Conservation (phyloP, 2,329 filamentous ascomycete genomes). For the Paracoccidioides lutzii region DNA sequence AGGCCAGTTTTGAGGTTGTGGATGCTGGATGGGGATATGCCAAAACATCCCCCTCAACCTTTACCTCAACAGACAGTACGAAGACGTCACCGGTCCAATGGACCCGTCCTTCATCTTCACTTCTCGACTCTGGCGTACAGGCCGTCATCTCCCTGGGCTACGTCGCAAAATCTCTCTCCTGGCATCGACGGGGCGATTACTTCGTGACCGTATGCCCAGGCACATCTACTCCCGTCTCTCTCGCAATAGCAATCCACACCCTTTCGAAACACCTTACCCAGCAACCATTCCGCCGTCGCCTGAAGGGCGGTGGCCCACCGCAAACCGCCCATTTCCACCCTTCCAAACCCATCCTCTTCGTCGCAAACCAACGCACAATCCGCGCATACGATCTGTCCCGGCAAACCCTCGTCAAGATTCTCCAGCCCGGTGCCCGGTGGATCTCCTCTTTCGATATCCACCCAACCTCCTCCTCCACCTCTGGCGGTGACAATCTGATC, state of each 20-base stretch:
- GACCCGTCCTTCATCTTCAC: slow-evolving; percentile 60
- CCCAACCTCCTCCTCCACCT: slow-evolving; percentile 74
- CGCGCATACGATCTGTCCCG: slow-evolving; percentile 86
- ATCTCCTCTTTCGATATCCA: slow-evolving; percentile 92
- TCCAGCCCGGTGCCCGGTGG: slow-evolving; percentile 88
- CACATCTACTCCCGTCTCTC: slow-evolving; percentile 34
- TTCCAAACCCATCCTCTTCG: slow-evolving; percentile 81
- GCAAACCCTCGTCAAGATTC: slow-evolving; percentile 81
- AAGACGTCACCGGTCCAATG: slow-evolving; percentile 70
- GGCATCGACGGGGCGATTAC: slow-evolving; percentile 91
- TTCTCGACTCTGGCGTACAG: slow-evolving; percentile 64
- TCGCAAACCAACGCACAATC: slow-evolving; percentile 86
- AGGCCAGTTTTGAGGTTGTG: slow-evolving; percentile 60
- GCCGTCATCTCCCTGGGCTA: slow-evolving; percentile 69
- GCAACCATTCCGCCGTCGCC: slow-evolving; percentile 67
- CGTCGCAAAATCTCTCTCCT: slow-evolving; percentile 74
- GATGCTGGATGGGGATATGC: slow-evolving; percentile 91
- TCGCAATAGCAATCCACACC: slow-evolving; percentile 83
- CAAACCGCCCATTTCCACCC: slow-evolving; percentile 94
- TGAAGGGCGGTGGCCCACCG: slow-evolving; percentile 59
- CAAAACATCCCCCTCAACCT: slow-evolving; percentile 37
- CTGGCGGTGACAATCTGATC: slow-evolving; percentile 84
- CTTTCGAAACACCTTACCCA: slow-evolving; percentile 91
- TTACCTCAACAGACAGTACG: slow-evolving; percentile 38
- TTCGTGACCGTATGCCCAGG: slow-evolving; percentile 77